Evolutionary conservation across 164 flowering plant genomes (phyloP), one percentile per base, ranked within the genome.

Genomic region (Nelumbo lutea): DNA sequence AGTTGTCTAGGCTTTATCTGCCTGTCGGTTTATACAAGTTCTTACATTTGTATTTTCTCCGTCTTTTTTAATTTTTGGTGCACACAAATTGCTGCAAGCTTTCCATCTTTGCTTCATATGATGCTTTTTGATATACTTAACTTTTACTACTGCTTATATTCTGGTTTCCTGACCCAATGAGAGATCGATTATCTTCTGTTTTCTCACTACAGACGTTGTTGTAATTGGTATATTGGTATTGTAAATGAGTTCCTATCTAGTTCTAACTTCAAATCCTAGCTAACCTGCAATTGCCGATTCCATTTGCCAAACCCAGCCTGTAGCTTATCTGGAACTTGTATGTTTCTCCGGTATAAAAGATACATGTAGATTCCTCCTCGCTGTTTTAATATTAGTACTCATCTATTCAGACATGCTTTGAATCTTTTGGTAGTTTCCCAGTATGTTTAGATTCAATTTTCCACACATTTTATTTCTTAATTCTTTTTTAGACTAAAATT

Each of bases 281-380:
- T 15, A 50, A 7, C 14, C 45, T 68, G 39, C n/a, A 15, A 13
- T n/a, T 71, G 67, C 67, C 48, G 44, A 41, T 59, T 68, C 56
- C 65, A 60, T 59, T 64, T 55, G 27, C 27, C 27, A 61, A 66
- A 51, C 8, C 3, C 69, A 74, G 66, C 62, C 66, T 73, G 73
- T 72, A 47, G 38, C 62, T 14, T 70, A 71, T 78, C 79, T 77
- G 78, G 77, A 67, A 51, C 61, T 75, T 71, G 75, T 66, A 59
- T 64, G 58, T 47, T 61, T 15, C 63, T 58, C 69, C 71, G 61
- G 72, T 71, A 68, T 9, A 57, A 13, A 41, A 14, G 27, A 39
- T 46, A 46, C 65, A 66, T 64, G 71, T 11, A 39, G 68, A 56
- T 71, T 51, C 51, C 42, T 44, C 9, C 50, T 66, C 41, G 9